phyloP scores from a whole-genome alignment of 305 asterid genomes.

The Solanum hybrid region DNA sequence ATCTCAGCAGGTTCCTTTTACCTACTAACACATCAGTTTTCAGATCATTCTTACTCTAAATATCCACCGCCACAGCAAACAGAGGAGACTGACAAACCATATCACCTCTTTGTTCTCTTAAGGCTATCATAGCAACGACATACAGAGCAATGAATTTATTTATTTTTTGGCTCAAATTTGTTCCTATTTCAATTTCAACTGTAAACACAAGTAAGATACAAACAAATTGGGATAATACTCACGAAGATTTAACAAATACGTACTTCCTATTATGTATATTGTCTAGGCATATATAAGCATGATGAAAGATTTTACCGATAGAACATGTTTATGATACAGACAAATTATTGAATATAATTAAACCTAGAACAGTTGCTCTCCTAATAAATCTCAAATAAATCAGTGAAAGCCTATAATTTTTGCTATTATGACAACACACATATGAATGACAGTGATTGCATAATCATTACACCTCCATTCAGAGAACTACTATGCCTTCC shows the following conservation, averaged over 20 bases:
- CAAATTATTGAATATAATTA: not conserved
- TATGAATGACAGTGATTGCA: not conserved
- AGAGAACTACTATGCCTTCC: not conserved
- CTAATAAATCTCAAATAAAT: not conserved
- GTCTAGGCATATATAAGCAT: not conserved
- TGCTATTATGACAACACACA: not conserved
- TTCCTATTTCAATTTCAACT: not conserved
- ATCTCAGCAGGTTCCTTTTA: not conserved
- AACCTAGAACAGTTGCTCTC: not conserved
- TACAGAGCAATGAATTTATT: not conserved
- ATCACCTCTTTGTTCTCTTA: not conserved
- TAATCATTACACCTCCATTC: not conserved
- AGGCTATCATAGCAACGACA: not conserved
- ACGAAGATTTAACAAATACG: not conserved
- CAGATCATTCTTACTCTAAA: not conserved
- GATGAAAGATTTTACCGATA: not conserved
- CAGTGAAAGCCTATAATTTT: not conserved
- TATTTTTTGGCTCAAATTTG: not conserved
- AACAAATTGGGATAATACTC: not conserved
- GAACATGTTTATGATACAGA: not conserved
- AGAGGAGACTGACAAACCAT: not conserved
- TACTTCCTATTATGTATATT: not conserved
- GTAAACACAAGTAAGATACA: not conserved
- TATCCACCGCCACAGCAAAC: not conserved
- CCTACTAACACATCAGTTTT: not conserved